A percentile compares a stretch with the other conserved stretches of the same genome.
Conservation (phyloP, 805 yeast species). For the Candida insectorum region DNA sequence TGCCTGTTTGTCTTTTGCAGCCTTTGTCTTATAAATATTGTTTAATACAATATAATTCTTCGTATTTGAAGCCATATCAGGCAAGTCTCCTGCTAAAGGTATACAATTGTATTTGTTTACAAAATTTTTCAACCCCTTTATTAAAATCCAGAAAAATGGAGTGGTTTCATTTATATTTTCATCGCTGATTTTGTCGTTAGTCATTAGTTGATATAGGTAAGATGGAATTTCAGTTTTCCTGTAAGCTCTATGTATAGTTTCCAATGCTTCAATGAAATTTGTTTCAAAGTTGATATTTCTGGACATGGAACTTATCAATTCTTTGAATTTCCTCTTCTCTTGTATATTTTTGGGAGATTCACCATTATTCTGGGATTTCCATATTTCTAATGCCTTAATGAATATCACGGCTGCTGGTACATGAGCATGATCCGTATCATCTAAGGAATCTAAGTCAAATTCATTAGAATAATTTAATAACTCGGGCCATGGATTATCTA, state of each 20-base stretch:
- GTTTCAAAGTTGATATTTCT: slow-evolving; percentile 51
- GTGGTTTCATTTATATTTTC: slow-evolving; percentile 14
- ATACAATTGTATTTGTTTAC: slow-evolving; percentile 36
- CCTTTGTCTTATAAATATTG: slow-evolving; percentile 54
- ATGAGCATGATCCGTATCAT: slow-evolving; percentile 50
- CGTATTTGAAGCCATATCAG: slow-evolving; percentile 88
- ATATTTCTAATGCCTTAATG: slow-evolving; percentile 48
- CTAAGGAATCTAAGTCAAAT: slow-evolving; percentile 45
- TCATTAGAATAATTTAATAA: slow-evolving; percentile 48
- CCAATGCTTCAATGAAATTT: slow-evolving; percentile 38
- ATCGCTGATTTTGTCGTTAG: slow-evolving; percentile 16
- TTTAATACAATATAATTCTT: slow-evolving; percentile 56
- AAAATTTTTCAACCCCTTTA: slow-evolving; percentile 52
- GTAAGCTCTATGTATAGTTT: slow-evolving; percentile 32
- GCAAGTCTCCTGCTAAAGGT: slow-evolving; percentile 74
- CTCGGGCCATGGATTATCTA: slow-evolving; percentile 73
- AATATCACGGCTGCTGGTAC: slow-evolving; percentile 69
- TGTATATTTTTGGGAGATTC: slow-evolving; percentile 33
- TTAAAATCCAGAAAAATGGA: slow-evolving; percentile 59
- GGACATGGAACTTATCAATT: slow-evolving; percentile 32
- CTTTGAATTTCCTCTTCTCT: slow-evolving; percentile 41
- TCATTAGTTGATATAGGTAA: slow-evolving; percentile 20
- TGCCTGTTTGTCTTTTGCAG: slow-evolving; percentile 42
- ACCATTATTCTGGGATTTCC: slow-evolving; percentile 25
- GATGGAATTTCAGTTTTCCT: slow-evolving; percentile 34